phyloP scores from a whole-genome alignment of 805 yeast species.

The Clavispora asparagi region DNA sequence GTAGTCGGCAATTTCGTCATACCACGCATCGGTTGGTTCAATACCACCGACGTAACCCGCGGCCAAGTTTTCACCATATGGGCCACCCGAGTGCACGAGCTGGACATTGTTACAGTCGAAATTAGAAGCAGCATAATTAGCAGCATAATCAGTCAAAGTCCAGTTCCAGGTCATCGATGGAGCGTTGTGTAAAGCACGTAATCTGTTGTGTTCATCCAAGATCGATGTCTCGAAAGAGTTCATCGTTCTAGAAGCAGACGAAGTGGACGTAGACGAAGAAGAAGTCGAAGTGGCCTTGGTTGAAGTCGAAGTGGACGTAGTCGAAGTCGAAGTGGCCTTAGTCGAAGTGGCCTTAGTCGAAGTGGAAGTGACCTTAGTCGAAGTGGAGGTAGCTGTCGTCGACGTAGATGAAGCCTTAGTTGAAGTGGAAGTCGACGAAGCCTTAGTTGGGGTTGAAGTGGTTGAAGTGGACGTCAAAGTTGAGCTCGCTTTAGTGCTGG shows the following conservation, averaged over 20 bases:
- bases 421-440: neutral
- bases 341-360: neutral
- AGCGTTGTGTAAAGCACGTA: constrained; percentile 34
- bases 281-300: neutral
- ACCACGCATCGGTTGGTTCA: constrained; percentile 69
- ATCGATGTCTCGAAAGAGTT: constrained; percentile 23
- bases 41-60: constrained; percentile 56
- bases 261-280: neutral
- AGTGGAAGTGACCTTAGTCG: neutral
- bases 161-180: constrained; percentile 28
- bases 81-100: constrained; percentile 58
- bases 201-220: constrained; percentile 30
- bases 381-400: neutral
- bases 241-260: constrained; percentile 6
- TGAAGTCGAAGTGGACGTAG: neutral
- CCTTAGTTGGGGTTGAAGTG: neutral
- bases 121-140: constrained; percentile 40
- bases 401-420: neutral
- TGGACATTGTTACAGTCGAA: constrained; percentile 55
- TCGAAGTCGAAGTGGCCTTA: constrained; percentile 2
- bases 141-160: constrained; percentile 30
- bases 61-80: constrained; percentile 76
- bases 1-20: constrained; percentile 55
- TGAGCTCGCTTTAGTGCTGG: neutral
- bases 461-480: neutral